phyloP scores from a whole-genome alignment of 306 rosid species.

The Nissolia schottii region DNA sequence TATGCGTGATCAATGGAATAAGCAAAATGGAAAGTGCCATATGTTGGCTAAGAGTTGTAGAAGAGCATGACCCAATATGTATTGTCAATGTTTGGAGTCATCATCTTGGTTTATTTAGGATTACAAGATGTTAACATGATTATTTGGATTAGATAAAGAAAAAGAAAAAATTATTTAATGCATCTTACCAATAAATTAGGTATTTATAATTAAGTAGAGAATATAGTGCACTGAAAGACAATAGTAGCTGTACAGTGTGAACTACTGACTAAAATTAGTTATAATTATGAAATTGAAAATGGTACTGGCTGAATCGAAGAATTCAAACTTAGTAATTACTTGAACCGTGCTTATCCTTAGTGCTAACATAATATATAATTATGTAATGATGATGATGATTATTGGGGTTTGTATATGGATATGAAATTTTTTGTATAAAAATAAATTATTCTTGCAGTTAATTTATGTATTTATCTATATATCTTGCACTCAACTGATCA shows the following conservation, averaged over 20 bases:
- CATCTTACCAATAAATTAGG: not conserved
- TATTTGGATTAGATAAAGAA: not conserved
- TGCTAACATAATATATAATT: not conserved
- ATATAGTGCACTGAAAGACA: not conserved
- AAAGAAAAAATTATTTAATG: not conserved
- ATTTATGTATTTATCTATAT: not conserved
- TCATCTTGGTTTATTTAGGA: not conserved
- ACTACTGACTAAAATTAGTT: not conserved
- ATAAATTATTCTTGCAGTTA: not conserved
- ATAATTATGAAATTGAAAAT: not conserved
- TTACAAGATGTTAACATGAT: not conserved
- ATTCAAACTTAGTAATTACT: not conserved
- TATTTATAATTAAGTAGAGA: not conserved
- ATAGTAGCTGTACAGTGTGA: not conserved
- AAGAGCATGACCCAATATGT: not conserved
- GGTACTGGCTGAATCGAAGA: not conserved
- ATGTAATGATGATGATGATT: not conserved
- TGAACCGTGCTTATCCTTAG: not conserved
- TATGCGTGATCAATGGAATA: not conserved
- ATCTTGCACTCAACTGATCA: constrained; percentile 5
- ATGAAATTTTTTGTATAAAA: not conserved
- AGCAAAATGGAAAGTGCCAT: not conserved
- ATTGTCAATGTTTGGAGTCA: not conserved
- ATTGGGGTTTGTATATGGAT: not conserved
- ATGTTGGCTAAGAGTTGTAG: not conserved